Percentiles rank a stretch among this genome's conserved stretches.
Evolutionary conservation across 352 stramenopile genomes (phyloP).

Genomic region (Elongisporangium anandrum): DNA sequence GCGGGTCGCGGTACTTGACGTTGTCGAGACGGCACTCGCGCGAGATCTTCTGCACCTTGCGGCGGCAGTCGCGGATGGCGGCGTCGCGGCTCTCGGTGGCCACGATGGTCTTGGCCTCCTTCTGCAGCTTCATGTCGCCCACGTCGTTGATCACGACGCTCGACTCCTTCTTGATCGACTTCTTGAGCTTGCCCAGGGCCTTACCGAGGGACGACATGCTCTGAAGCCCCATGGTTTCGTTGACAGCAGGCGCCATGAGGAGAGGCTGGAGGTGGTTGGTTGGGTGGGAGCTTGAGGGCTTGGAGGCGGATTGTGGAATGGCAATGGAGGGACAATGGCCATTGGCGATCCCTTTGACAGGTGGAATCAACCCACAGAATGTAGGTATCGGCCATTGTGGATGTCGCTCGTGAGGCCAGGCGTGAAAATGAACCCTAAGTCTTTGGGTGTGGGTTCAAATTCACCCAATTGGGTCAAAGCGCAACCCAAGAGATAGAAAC

Average conservation of each 20-base stretch:
- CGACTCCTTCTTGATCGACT: constrained; percentile 4
- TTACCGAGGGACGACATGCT: background rate
- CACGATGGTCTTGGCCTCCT: background rate
- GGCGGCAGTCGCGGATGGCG: background rate
- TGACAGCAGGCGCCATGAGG: constrained; percentile 1
- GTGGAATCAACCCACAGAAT: background rate
- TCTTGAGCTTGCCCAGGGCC: background rate
- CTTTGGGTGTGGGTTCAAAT: background rate
- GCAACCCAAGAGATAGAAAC: too few relatives aligned
- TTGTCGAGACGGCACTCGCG: constrained; percentile 26
- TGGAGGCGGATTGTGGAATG: background rate
- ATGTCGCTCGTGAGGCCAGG: too few relatives aligned
- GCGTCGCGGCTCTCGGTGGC: background rate
- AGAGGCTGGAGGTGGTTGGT: background rate
- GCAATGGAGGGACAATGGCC: background rate
- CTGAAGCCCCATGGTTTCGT: background rate
- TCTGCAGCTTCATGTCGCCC: background rate
- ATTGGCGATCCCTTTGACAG: background rate
- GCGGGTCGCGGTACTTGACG: constrained; percentile 39
- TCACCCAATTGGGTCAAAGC: background rate
- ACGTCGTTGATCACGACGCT: background rate
- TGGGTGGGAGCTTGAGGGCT: background rate
- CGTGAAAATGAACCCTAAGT: background rate
- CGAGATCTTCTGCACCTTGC: background rate
- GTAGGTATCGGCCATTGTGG: background rate